Percentiles rank a stretch among this genome's conserved stretches.
Evolutionary conservation across 306 rosid genomes (phyloP).

Genomic region (Vachellia pachyceras): DNA sequence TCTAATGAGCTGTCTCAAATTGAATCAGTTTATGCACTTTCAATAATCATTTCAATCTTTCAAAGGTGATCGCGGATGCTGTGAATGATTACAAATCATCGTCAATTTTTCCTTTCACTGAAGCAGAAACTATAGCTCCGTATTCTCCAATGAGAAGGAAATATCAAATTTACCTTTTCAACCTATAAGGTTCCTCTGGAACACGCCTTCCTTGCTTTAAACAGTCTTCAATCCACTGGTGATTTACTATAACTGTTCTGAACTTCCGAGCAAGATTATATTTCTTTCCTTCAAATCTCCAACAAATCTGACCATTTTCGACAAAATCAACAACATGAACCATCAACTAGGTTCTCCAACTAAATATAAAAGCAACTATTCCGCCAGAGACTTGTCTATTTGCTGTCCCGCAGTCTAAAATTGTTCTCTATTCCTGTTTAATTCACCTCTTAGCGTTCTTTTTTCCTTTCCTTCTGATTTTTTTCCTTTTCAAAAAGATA

Average conservation of each 20-base stretch:
- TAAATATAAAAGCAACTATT: constrained; percentile 3
- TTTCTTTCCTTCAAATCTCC: constrained; percentile 76
- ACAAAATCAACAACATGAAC: constrained; percentile 25
- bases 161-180: constrained; percentile 57
- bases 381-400: neutral
- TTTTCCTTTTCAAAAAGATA: neutral
- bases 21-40: neutral
- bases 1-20: neutral
- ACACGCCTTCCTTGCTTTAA: constrained; percentile 72
- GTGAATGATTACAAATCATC: neutral
- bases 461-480: neutral
- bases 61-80: neutral
- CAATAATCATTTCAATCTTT: neutral
- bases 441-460: neutral
- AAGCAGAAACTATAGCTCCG: neutral
- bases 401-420: neutral
- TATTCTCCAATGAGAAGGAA: neutral
- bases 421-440: neutral
- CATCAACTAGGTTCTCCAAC: constrained; percentile 4
- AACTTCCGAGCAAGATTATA: constrained; percentile 64
- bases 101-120: neutral
- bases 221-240: constrained; percentile 90
- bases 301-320: constrained; percentile 64
- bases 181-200: constrained; percentile 64
- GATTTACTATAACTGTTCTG: constrained; percentile 61